Evolutionary conservation across 495 filamentous ascomycete species (phyloP), one percentile per base, ranked within the genome.

Genomic region (Thermothielavioides terrestris): DNA sequence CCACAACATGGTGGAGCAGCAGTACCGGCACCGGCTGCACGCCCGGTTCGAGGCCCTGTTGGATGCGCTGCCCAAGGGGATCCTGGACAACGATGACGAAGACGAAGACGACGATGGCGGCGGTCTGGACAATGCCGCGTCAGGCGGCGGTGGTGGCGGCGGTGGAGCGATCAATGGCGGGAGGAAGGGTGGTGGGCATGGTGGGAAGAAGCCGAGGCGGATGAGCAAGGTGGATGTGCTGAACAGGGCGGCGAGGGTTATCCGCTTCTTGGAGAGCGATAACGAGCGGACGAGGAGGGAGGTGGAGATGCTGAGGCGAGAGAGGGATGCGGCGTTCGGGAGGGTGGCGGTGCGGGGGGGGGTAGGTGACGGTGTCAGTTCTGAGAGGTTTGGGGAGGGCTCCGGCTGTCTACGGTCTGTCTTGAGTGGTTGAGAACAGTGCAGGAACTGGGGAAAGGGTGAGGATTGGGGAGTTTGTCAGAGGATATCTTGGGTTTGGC

Each of bases 21-120:
- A 56, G 27, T 56, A 56, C 38, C 53, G 53, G 10, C 31, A 43
- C 31, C 49, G 53, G 27, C 39, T 56, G 36, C 53, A 56, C 42
- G 50, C 44, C 7, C 31, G 39, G 11, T 56, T 56, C 17, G 53
- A 56, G 20, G 39, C 44, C 4, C 43, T 56, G 9, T 18, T 56
- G 27, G 50, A 56, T n/a, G 49, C 23, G 11, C 32, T 56, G n/a
- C 41, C 42, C 4, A 31, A 46, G n/a, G 28, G 26, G 15, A 41
- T 41, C n/a, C 1, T 22, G n/a, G 18, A 25, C 0, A 7, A 36
- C 0, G 38, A 22, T 10, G 48, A 44, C 2, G 17, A 43, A 14
- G 17, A 6, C n/a, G 31, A 27, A 1, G 38, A 49, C 9, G 37
- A 35, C 6, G 26, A 32, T 26, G 11, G 6, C 6, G 20, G 10